Percentiles rank a stretch among this genome's conserved stretches.
These are phyloP conservation scores for Ophiostoma sp. DNA, from an alignment of 2,329 filamentous ascomycete genomes.

Conservation along the genomic window DNA sequence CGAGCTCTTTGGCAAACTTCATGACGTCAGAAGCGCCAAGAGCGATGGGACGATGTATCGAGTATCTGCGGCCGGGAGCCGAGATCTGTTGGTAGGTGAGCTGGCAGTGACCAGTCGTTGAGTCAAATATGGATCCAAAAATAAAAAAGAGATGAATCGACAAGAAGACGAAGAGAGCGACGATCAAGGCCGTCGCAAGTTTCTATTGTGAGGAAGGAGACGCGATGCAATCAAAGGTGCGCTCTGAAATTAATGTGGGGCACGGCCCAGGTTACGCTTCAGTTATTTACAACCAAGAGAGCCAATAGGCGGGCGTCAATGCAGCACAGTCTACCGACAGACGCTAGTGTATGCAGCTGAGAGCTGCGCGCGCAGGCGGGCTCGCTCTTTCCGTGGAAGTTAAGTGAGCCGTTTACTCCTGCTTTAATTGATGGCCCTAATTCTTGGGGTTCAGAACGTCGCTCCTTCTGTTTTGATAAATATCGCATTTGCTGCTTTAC, in stretches of 20 bases:
- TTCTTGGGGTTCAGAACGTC: background rate
- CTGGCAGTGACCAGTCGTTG: background rate
- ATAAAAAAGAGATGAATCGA: background rate
- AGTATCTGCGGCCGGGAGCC: background rate
- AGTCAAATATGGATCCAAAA: background rate
- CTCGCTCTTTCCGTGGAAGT: background rate
- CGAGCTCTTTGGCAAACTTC: slow-evolving; percentile 72
- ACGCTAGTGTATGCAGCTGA: background rate
- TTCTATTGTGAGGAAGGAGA: background rate
- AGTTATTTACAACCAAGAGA: background rate
- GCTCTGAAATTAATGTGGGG: slow-evolving; percentile 7
- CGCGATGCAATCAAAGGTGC: background rate
- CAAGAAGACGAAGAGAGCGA: background rate
- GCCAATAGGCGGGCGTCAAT: slow-evolving; percentile 3
- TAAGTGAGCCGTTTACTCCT: background rate
- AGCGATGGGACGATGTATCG: background rate
- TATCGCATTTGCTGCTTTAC: background rate
- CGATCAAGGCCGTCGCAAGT: background rate
- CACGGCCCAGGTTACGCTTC: background rate
- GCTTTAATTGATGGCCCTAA: background rate
- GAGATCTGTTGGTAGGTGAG: background rate
- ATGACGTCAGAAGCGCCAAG: slow-evolving; percentile 39
- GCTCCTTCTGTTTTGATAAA: background rate
- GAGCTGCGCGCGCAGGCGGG: background rate
- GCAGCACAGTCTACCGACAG: background rate